Conservation (phyloP, 306 rosid genomes). For the Inga laurina region DNA sequence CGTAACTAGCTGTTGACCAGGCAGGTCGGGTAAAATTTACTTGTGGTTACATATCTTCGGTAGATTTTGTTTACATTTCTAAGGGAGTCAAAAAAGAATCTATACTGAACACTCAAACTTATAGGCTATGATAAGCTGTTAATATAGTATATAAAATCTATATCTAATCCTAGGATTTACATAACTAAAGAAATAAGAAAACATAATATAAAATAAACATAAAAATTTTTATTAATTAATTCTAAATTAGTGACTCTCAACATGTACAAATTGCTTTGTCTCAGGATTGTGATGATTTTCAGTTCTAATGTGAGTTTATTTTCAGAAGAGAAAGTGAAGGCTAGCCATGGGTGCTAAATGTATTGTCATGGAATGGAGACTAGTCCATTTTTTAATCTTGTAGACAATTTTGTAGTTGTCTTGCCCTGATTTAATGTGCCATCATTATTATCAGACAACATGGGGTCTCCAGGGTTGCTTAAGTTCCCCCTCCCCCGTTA, state of each 20-base stretch:
- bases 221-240: too few relatives aligned
- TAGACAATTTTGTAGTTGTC: neutral
- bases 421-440: neutral
- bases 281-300: neutral
- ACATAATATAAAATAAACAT: neutral
- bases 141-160: too few relatives aligned
- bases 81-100: neutral
- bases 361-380: neutral
- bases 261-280: neutral
- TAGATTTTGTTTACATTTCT: conserved; percentile 14
- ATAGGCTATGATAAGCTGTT: neutral
- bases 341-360: neutral
- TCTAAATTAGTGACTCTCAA: neutral
- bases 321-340: neutral
- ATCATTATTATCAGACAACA: neutral
- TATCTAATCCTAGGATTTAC: too few relatives aligned
- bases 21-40: neutral
- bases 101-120: neutral
- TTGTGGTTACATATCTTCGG: neutral
- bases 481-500: neutral
- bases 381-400: neutral
- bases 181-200: too few relatives aligned
- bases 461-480: neutral
- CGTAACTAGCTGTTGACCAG: conserved; percentile 2
- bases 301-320: neutral